Conservation (phyloP, 2,329 filamentous ascomycete species). For the Penicillium thymicola region DNA sequence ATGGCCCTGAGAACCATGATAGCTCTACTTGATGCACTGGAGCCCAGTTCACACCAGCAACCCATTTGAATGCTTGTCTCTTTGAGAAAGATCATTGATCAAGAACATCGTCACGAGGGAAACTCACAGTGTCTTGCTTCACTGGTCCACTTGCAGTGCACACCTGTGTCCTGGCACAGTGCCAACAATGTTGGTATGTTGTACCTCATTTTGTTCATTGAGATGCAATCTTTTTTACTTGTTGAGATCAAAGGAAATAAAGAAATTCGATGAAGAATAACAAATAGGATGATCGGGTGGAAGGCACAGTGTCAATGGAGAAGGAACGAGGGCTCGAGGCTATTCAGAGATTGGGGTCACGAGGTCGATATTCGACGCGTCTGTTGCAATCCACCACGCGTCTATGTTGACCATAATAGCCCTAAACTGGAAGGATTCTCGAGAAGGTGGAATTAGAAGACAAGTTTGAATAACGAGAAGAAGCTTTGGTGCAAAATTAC, state of each 20-base stretch:
- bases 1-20: not conserved
- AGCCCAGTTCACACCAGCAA: not conserved
- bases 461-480: not conserved
- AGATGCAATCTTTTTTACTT: constrained; percentile 7
- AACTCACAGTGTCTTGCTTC: constrained; percentile 34
- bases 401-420: not conserved
- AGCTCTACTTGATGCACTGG: not conserved
- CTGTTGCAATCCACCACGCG: not conserved
- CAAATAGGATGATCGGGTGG: not conserved
- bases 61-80: not conserved
- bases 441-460: not conserved
- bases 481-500: not conserved
- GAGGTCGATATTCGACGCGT: not conserved
- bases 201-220: constrained; percentile 33
- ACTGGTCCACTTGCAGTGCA: constrained; percentile 25
- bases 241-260: not conserved
- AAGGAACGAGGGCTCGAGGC: constrained; percentile 2
- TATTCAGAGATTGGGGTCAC: not conserved
- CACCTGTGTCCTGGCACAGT: constrained; percentile 28
- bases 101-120: not conserved
- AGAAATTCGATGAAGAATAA: not conserved
- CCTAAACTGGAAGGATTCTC: not conserved
- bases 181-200: constrained; percentile 38
- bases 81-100: not conserved
- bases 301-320: not conserved